phyloP scores from a whole-genome alignment of 768 basidiomycete species.

The Boletus reticulatus region DNA sequence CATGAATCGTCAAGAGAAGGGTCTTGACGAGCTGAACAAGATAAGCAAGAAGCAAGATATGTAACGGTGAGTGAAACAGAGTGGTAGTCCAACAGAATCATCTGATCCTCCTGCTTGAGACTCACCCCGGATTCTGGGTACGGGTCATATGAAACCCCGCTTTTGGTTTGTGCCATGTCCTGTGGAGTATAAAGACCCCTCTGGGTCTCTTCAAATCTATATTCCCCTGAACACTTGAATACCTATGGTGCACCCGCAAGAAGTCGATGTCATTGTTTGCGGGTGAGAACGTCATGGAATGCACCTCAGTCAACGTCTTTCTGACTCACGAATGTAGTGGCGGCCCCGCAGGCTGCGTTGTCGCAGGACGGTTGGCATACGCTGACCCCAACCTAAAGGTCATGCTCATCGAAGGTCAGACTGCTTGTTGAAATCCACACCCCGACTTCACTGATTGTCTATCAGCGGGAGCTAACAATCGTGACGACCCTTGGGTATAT shows the following conservation, averaged over 20 bases:
- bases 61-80: no score
- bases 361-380: conserved; percentile 66
- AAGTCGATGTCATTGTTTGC: conserved; percentile 70
- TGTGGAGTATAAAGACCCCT: no score
- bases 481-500: conserved; percentile 75
- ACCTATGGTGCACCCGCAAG: conserved; percentile 53
- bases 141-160: no score
- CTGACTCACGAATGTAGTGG: conserved; percentile 35
- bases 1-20: no score
- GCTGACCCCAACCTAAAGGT: conserved; percentile 73
- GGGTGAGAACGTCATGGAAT: conserved; percentile 36
- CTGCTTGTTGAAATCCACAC: neutral
- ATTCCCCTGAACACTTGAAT: conserved; percentile 1
- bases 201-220: neutral
- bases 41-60: no score
- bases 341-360: conserved; percentile 66
- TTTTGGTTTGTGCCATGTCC: no score
- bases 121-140: no score
- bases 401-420: conserved; percentile 68
- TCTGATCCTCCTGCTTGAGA: no score
- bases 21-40: no score
- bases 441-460: neutral
- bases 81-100: no score
- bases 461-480: conserved; percentile 64
- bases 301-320: neutral